Evolutionary conservation across 2,329 filamentous ascomycete species (phyloP).

Genomic region (Alternaria atra): DNA sequence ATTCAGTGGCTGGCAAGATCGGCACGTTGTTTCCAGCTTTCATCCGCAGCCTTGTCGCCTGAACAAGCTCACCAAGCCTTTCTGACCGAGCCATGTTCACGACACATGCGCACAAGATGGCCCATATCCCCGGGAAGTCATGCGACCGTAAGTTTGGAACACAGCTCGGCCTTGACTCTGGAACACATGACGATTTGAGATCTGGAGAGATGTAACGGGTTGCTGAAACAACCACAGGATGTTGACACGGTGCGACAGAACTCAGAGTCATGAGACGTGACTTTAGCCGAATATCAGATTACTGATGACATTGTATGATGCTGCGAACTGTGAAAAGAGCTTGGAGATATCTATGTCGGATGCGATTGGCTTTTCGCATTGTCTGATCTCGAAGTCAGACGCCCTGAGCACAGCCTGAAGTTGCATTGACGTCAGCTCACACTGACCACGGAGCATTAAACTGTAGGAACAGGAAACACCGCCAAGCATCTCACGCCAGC

Average conservation of each 20-base stretch:
- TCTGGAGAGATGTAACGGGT: slow-evolving; percentile 17
- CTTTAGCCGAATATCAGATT: background rate
- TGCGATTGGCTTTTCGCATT: slow-evolving; percentile 1
- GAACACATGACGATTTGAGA: slow-evolving; percentile 25
- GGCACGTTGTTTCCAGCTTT: too few species aligned
- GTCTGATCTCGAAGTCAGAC: background rate
- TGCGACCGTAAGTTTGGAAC: slow-evolving; percentile 12
- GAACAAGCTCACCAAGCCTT: slow-evolving; percentile 24
- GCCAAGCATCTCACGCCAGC: background rate
- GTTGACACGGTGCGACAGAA: slow-evolving; percentile 7
- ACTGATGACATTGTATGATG: background rate
- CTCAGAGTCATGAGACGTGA: background rate
- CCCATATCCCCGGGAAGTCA: background rate
- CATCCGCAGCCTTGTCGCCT: background rate
- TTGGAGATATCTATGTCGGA: background rate
- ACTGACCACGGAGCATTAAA: background rate
- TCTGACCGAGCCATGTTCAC: background rate
- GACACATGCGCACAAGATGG: background rate
- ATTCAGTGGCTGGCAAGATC: too few species aligned
- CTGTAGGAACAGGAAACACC: background rate
- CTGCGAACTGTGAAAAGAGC: background rate
- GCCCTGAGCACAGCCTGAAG: background rate
- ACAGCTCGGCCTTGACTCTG: slow-evolving; percentile 15
- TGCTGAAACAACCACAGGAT: slow-evolving; percentile 25
- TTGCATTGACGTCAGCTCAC: background rate